These are phyloP conservation scores for Malbranchea zuffiana DNA, from an alignment of 2,329 filamentous ascomycete species.

Conservation along the genomic window DNA sequence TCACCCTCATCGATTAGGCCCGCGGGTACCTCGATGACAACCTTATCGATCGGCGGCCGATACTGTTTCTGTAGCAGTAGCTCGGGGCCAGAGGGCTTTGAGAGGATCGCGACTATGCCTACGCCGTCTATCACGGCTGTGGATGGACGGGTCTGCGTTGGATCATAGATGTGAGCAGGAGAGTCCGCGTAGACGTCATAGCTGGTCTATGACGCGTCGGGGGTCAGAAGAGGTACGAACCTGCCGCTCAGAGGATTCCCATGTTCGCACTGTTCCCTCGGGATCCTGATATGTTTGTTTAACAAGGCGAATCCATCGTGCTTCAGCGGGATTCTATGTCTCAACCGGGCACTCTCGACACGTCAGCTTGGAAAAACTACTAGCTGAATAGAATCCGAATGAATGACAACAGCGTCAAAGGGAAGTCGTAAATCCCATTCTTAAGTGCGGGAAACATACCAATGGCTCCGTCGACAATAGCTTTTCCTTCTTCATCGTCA, in stretches of 20 bases:
- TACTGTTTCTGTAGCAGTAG: conserved; percentile 49
- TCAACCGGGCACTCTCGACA: too few species aligned
- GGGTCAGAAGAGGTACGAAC: conserved; percentile 19
- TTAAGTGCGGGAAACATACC: too few species aligned
- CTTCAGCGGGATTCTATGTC: conserved; percentile 28
- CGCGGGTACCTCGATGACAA: conserved; percentile 51
- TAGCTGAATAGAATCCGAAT: neutral
- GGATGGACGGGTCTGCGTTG: conserved; percentile 35
- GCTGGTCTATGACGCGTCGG: too few species aligned
- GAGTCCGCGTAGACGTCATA: too few species aligned
- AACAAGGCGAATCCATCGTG: conserved; percentile 34
- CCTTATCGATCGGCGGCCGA: conserved; percentile 47
- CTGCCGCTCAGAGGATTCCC: conserved; percentile 37
- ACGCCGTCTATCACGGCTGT: conserved; percentile 46
- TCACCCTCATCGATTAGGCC: conserved; percentile 50
- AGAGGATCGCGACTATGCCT: conserved; percentile 49
- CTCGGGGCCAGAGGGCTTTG: conserved; percentile 41
- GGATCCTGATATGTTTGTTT: conserved; percentile 36
- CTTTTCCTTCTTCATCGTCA: conserved; percentile 19
- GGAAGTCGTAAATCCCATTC: neutral
- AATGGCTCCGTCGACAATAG: conserved; percentile 25
- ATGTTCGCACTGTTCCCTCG: conserved; percentile 32
- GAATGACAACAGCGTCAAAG: neutral
- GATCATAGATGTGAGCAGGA: neutral
- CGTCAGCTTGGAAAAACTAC: too few species aligned